Evolutionary conservation across 805 yeast genomes (phyloP), one percentile per base, ranked within the genome.

Genomic region (Candida ponderosae): DNA sequence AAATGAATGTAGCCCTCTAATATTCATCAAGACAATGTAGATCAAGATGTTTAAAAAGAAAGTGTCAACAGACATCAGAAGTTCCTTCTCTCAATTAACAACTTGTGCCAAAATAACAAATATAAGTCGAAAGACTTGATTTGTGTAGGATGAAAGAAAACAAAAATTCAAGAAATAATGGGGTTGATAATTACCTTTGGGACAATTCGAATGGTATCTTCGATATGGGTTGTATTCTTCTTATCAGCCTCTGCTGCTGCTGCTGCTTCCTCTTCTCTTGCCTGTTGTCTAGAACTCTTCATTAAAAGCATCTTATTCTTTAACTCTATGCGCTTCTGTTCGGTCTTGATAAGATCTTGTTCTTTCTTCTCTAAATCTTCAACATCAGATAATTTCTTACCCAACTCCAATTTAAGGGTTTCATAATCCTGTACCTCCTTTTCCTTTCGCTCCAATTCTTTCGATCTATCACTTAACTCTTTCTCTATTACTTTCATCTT

Each of bases 101-200:
- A 13, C 31, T 29, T 29, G 10, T 17, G 18, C 16, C 4, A 16
- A 17, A n/a, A 29, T 10, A 17, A 16, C 17, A 31, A 28, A 28
- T 18, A 30, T 23, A 11, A 18, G 14, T 11, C 13, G 17, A 31
- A 23, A 30, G 32, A n/a, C 23, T 11, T 14, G 11, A 13, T 18
- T 10, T n/a, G n/a, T n/a, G n/a, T n/a, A n/a, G n/a, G n/a, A n/a
- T 13, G 24, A 24, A 31, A 30, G 11, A 17, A 34, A 18, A 13
- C 18, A 23, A 27, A 11, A 10, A 13, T 29, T 9, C 4, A 5
- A 15, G 16, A 14, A n/a, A 10, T 4, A 11, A 10, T 14, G 10
- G 16, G 6, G 16, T 14, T 17, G 14, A 30, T 42, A 44, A 42
- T 50, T 52, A 50, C 56, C 53, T 50, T 52, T 37, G 53, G 45